Conservation (phyloP, 306 rosid species). For the Lagenaria siceraria region DNA sequence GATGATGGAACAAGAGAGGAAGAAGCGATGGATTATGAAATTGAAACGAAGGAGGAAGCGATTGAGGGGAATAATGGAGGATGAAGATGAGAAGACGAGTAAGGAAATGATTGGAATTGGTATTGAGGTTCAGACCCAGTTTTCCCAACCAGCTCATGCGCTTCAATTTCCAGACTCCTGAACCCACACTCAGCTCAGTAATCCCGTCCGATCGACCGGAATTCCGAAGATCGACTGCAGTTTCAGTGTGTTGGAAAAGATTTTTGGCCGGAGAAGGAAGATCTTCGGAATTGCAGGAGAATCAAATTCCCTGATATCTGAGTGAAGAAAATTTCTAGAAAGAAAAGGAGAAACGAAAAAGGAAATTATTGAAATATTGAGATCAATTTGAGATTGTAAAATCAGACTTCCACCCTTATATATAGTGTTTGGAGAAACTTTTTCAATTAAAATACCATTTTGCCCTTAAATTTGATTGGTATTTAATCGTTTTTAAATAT, state of each 20-base stretch:
- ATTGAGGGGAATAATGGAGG: conserved; percentile 76
- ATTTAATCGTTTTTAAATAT: too few species aligned
- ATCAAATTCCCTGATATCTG: not conserved
- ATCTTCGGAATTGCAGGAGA: not conserved
- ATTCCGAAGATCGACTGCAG: not conserved
- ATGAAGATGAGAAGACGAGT: conserved; percentile 65
- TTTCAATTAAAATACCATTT: too few species aligned
- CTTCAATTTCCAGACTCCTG: conserved; percentile 20
- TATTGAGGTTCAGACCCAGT: conserved; percentile 40
- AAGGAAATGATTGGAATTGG: conserved; percentile 58
- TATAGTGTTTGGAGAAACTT: not conserved
- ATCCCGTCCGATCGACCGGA: not conserved
- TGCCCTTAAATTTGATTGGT: too few species aligned
- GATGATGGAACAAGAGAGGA: conserved; percentile 16
- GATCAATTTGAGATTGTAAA: not conserved
- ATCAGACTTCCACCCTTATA: not conserved
- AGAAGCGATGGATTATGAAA: conserved; percentile 21
- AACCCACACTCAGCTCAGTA: not conserved
- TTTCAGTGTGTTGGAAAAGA: not conserved
- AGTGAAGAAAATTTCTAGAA: not conserved
- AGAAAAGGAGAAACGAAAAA: not conserved
- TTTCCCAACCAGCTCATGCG: conserved; percentile 99
- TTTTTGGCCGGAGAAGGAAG: not conserved
- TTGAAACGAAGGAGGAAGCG: conserved; percentile 19
- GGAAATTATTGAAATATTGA: not conserved